Base-by-base conservation (phyloP, 768 basidiomycete genomes). In the Tylopilus intermedius region DNA sequence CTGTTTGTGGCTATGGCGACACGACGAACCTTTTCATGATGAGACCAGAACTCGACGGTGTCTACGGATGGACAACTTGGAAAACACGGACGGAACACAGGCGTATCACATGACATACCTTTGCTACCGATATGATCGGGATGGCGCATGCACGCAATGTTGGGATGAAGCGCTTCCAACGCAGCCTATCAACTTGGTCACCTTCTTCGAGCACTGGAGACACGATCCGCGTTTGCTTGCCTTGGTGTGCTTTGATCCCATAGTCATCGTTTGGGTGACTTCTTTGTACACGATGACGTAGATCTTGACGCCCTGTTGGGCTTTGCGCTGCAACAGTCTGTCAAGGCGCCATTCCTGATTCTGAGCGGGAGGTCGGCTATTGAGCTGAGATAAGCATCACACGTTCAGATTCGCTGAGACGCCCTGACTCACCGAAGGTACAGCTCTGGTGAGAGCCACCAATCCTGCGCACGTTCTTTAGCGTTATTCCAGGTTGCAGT, bases 271-370 rank as follows among this genome's bases (percentile, higher is more conserved):
- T 74, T 90, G 86, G 1, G 88, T 86, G 50, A 98, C 87, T 76
- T 96, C 94, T 70, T 97, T 98, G 77, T 97, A 97, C 3, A 97
- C 90, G 55, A 93, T 76, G 41, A 98, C 81, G 69, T 94, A 88
- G 40, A 99, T 72, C 68, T 86, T 90, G 51, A 98, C 96, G 21
- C 95, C 96, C 62, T 95, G 74, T 63, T 91, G 76, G 0, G 96
- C 96, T 71, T 97, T 97, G 48, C 86, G 80, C 69, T 88, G 75
- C 46, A 98, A 76, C 11, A 98, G 65, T 32, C 82, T 73, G 67
- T 99, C 96, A 26, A 99, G 78, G 24, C 96, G 80, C 83, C 86
- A 99, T 69, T 96, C 84, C 6, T 86, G 84, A 65, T 90, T 78
- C 59, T 82, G 71, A 0, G 90, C 89, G 6, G 94, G 86, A 1